These are phyloP conservation scores for Elongisporangium prolatum DNA, from an alignment of 352 stramenopile species.

Conservation along the genomic window DNA sequence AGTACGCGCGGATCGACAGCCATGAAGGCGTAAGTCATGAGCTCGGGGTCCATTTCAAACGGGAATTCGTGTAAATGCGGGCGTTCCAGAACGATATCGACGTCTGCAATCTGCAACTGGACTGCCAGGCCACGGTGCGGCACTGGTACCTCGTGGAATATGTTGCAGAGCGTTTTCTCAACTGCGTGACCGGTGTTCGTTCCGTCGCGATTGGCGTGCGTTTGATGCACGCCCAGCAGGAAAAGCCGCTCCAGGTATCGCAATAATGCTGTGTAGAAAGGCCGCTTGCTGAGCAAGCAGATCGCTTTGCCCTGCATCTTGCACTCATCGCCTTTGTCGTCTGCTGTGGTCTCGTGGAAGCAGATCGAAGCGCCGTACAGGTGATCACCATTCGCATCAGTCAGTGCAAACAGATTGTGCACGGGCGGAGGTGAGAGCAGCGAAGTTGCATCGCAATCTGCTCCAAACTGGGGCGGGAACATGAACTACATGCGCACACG, in stretches of 20 bases:
- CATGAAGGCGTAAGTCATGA: constrained; percentile 47
- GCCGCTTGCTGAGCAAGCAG: constrained; percentile 33
- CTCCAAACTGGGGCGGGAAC: constrained; percentile 36
- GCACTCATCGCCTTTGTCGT: not conserved
- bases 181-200: constrained; percentile 10
- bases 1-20: constrained; percentile 30
- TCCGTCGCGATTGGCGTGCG: not conserved
- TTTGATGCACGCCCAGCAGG: constrained; percentile 34
- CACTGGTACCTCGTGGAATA: constrained; percentile 46
- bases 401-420: constrained; percentile 51
- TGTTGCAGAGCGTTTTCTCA: constrained; percentile 38
- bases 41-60: constrained; percentile 43
- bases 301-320: constrained; percentile 32
- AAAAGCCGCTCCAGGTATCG: constrained; percentile 49
- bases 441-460: constrained; percentile 20
- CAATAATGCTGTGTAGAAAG: constrained; percentile 42
- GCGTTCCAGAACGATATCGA: constrained; percentile 30
- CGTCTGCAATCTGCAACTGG: constrained; percentile 24
- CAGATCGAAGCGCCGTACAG: constrained; percentile 46
- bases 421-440: constrained; percentile 30
- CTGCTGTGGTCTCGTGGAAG: constrained; percentile 29
- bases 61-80: constrained; percentile 30
- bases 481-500: constrained; percentile 31
- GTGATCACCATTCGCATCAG: constrained; percentile 30
- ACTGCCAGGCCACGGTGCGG: constrained; percentile 30